Conservation (phyloP, 306 rosid species). For the Inga oerstediana region DNA sequence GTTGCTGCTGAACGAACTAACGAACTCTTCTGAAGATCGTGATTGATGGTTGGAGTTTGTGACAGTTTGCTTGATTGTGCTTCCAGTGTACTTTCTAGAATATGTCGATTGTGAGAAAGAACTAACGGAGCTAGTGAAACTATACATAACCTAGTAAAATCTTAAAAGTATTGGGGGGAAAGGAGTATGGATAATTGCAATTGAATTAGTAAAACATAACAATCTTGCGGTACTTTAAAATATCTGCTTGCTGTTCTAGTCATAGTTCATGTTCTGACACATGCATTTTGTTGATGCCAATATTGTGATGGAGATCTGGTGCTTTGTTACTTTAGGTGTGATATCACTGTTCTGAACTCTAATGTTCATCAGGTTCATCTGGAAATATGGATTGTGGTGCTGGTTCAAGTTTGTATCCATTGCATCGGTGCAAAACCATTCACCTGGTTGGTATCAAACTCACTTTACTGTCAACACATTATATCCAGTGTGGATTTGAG, state of each 20-base stretch:
- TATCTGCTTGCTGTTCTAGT: not conserved
- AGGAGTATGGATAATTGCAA: not conserved
- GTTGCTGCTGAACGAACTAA: not conserved
- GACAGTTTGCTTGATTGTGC: not conserved
- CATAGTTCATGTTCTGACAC: not conserved
- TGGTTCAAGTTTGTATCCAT: conserved; percentile 53
- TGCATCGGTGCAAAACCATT: conserved; percentile 71
- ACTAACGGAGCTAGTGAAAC: not conserved
- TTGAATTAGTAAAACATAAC: not conserved
- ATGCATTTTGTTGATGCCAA: not conserved
- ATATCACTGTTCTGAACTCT: conserved; percentile 10
- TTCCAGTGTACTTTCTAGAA: not conserved
- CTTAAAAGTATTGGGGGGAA: not conserved
- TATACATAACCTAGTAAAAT: not conserved
- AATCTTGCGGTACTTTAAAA: not conserved
- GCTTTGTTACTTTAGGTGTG: not conserved
- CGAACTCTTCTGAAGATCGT: not conserved
- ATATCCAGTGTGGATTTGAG: conserved; percentile 20
- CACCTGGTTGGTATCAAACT: conserved; percentile 59
- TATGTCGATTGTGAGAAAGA: not conserved
- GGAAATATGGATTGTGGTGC: conserved; percentile 63
- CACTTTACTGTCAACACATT: conserved; percentile 30
- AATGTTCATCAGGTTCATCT: conserved; percentile 31
- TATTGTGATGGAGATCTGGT: conserved; percentile 13
- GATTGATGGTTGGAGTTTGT: conserved; percentile 4